Conservation (phyloP, 129 eudicot genomes). For the Saussurea involucrata region DNA sequence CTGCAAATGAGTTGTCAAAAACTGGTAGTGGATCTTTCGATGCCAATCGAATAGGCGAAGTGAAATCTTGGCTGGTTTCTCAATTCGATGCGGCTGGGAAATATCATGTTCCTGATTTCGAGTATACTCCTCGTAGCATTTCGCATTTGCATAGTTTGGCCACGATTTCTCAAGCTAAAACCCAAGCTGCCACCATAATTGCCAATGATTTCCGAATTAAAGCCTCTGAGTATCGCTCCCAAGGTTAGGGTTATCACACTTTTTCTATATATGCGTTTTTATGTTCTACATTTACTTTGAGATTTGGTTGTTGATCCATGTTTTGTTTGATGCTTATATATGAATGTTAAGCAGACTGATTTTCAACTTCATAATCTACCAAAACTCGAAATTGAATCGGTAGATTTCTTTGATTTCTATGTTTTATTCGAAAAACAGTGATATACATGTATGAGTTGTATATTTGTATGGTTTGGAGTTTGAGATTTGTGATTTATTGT, state of each 20-base stretch:
- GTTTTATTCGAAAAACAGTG: no score
- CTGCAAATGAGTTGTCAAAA: slow-evolving; percentile 37
- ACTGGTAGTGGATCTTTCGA: slow-evolving; percentile 46
- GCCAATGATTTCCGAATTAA: slow-evolving; percentile 87
- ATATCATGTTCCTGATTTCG: slow-evolving; percentile 80
- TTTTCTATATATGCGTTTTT: background rate
- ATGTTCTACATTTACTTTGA: background rate
- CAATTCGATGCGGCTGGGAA: slow-evolving; percentile 88
- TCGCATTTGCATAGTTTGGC: slow-evolving; percentile 71
- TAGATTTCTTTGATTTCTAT: no score
- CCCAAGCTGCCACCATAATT: slow-evolving; percentile 81
- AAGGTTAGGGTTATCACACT: slow-evolving; percentile 40
- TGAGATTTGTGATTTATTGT: no score
- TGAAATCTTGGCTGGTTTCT: slow-evolving; percentile 77
- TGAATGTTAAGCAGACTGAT: background rate
- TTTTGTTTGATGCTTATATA: background rate
- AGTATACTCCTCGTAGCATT: slow-evolving; percentile 75
- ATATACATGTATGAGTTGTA: no score
- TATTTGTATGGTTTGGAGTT: no score
- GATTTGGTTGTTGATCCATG: background rate
- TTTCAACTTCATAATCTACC: background rate
- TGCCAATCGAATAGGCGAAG: slow-evolving; percentile 65
- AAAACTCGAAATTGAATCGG: no score
- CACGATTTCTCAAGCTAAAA: slow-evolving; percentile 76
- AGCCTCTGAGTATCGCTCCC: slow-evolving; percentile 86